A percentile compares a stretch with the other conserved stretches of the same genome.
phyloP scores from a whole-genome alignment of 805 yeast genomes.

The Saccharomycopsis sp. region DNA sequence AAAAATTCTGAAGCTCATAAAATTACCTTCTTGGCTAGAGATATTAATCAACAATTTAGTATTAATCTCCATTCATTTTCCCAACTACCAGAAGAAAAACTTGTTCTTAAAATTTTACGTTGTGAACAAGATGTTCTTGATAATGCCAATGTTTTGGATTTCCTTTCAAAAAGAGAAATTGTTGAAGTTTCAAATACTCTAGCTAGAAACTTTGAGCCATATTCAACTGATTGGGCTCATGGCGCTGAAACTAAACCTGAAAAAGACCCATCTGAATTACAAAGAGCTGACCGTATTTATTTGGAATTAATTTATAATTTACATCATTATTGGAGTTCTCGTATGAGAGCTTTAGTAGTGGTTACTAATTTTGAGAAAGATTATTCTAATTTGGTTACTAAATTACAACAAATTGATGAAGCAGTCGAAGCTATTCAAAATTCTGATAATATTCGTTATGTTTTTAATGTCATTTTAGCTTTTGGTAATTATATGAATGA shows the following conservation, averaged over 20 bases:
- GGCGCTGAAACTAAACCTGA: slow-evolving; percentile 39
- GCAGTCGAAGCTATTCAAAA: slow-evolving; percentile 59
- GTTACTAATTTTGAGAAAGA: slow-evolving; percentile 68
- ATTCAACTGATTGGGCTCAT: slow-evolving; percentile 59
- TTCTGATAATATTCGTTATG: slow-evolving; percentile 57
- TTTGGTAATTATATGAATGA: slow-evolving; percentile 98
- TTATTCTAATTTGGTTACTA: slow-evolving; percentile 56
- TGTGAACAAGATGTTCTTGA: slow-evolving; percentile 68
- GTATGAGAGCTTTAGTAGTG: slow-evolving; percentile 74
- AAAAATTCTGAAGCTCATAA: slow-evolving; percentile 42
- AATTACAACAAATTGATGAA: slow-evolving; percentile 58
- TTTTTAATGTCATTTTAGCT: slow-evolving; percentile 75
- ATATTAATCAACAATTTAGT: slow-evolving; percentile 88
- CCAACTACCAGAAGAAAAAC: slow-evolving; percentile 46
- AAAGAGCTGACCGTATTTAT: slow-evolving; percentile 79
- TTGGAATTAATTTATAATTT: slow-evolving; percentile 75
- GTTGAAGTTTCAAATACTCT: slow-evolving; percentile 64
- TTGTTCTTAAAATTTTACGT: slow-evolving; percentile 58
- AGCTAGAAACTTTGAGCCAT: slow-evolving; percentile 69
- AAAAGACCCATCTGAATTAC: slow-evolving; percentile 66
- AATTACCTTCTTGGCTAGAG: slow-evolving; percentile 65
- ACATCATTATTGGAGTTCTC: slow-evolving; percentile 83
- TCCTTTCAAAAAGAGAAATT: slow-evolving; percentile 65
- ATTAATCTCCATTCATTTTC: slow-evolving; percentile 80
- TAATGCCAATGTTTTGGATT: slow-evolving; percentile 71